A percentile compares a stretch with the other conserved stretches of the same genome.
Conservation (phyloP, 352 stramenopile species). For the Thalassiosira hispida region DNA sequence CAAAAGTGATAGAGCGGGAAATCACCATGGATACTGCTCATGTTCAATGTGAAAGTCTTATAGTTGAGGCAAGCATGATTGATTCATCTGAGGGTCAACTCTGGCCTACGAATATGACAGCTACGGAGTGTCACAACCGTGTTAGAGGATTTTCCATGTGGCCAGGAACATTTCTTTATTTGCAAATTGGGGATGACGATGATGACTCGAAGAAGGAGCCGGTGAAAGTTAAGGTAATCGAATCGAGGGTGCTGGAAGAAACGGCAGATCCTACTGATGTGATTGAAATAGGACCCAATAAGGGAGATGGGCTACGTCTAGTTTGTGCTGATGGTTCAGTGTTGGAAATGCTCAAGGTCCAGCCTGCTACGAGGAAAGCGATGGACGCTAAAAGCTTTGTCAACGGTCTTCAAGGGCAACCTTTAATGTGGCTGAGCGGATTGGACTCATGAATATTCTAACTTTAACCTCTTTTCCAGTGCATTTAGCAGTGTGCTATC, state of each 20-base stretch:
- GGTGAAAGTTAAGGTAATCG: conserved; percentile 86
- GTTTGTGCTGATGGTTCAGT: conserved; percentile 84
- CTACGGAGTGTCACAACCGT: conserved; percentile 83
- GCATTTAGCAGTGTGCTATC: too few relatives aligned
- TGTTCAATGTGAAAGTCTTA: conserved; percentile 80
- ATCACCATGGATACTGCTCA: conserved; percentile 78
- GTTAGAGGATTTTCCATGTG: conserved; percentile 86
- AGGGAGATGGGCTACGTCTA: conserved; percentile 74
- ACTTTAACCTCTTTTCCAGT: too few relatives aligned
- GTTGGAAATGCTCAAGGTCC: conserved; percentile 85
- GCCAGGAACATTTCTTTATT: conserved; percentile 84
- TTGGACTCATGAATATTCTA: conserved; percentile 6
- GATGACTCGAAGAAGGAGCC: conserved; percentile 53
- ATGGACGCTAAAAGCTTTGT: conserved; percentile 86
- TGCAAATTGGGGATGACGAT: conserved; percentile 73
- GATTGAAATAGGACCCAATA: conserved; percentile 66
- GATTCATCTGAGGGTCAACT: conserved; percentile 78
- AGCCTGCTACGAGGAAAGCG: conserved; percentile 85
- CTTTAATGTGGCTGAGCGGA: conserved; percentile 46
- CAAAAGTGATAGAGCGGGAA: conserved; percentile 69
- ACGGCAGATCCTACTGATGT: conserved; percentile 50
- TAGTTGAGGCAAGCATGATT: conserved; percentile 85
- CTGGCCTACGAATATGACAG: conserved; percentile 71
- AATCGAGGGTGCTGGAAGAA: conserved; percentile 78
- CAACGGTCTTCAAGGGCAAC: conserved; percentile 72